A percentile compares a stretch with the other conserved stretches of the same genome.
Conservation (phyloP, 495 filamentous ascomycete species). For the Endocarpon pusillum region DNA sequence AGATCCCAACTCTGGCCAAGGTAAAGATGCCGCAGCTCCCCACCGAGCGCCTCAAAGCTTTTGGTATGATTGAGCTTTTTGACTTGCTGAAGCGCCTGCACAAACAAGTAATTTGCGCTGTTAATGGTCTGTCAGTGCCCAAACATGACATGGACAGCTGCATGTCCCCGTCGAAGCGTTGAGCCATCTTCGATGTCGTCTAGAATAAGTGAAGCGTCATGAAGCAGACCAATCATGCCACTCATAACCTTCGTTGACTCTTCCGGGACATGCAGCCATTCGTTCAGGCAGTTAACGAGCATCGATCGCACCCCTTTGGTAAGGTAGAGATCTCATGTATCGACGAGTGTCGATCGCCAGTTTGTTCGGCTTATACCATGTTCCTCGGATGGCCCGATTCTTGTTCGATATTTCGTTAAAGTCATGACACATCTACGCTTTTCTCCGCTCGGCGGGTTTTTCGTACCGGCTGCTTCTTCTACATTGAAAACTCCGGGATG, state of each 20-base stretch:
- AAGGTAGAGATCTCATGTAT: conserved; percentile 7
- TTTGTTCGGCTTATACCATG: conserved; percentile 10
- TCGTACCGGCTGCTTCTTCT: neutral
- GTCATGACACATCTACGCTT: conserved; percentile 1
- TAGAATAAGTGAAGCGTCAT: conserved; percentile 14
- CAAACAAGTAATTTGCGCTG: conserved; percentile 29
- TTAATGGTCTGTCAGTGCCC: conserved; percentile 31
- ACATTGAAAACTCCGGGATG: neutral
- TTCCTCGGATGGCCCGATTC: conserved; percentile 4
- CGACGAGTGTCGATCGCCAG: conserved; percentile 7
- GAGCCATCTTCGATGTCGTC: conserved; percentile 27
- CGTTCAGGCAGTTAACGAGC: conserved; percentile 10
- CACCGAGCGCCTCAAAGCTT: conserved; percentile 10
- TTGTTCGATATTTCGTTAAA: conserved; percentile 2
- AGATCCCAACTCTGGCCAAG: conserved; percentile 23
- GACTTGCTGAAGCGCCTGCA: conserved; percentile 18
- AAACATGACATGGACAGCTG: conserved; percentile 21
- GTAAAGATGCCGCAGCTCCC: conserved; percentile 16
- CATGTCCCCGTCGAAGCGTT: conserved; percentile 19
- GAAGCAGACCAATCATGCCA: conserved; percentile 7
- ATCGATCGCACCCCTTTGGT: conserved; percentile 11
- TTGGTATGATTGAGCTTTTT: conserved; percentile 6
- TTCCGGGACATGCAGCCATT: conserved; percentile 10
- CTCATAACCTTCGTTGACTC: conserved; percentile 6
- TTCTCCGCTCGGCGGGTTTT: neutral